These are phyloP conservation scores for Diaporthe velutina DNA, from an alignment of 2,329 filamentous ascomycete species.

Conservation along the genomic window DNA sequence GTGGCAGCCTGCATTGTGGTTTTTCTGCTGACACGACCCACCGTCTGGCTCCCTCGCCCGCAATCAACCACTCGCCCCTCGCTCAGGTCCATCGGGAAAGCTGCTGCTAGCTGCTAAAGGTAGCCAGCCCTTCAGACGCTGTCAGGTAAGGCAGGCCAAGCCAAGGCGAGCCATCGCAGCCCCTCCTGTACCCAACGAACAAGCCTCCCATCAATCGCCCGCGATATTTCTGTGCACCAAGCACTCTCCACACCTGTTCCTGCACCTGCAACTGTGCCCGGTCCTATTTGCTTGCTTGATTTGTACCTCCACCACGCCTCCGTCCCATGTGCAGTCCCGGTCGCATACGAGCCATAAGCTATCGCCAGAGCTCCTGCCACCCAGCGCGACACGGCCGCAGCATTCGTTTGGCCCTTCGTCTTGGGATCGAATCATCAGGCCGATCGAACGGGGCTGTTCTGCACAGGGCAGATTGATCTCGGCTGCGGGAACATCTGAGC, in stretches of 20 bases:
- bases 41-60: conserved; percentile 19
- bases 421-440: conserved; percentile 2
- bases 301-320: conserved; percentile 5
- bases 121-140: conserved; percentile 32
- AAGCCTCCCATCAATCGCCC: conserved; percentile 26
- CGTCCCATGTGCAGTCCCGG: conserved; percentile 21
- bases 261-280: conserved; percentile 6
- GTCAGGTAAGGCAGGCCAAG: conserved; percentile 31
- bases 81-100: conserved; percentile 11
- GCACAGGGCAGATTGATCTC: background rate
- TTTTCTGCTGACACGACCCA: conserved; percentile 20
- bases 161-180: conserved; percentile 28
- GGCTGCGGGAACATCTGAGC: conserved; percentile 12
- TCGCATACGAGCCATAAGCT: conserved; percentile 32
- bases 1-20: conserved; percentile 31
- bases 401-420: conserved; percentile 8
- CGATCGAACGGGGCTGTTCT: background rate
- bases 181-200: conserved; percentile 33
- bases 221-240: conserved; percentile 30
- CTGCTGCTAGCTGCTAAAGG: conserved; percentile 19
- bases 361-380: conserved; percentile 10
- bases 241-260: conserved; percentile 17
- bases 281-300: conserved; percentile 15
- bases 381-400: conserved; percentile 17
- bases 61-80: conserved; percentile 19